A percentile compares a stretch with the other conserved stretches of the same genome.
Conservation (phyloP, 176 grass and related monocot species). For the Phoenix dactylifera region DNA sequence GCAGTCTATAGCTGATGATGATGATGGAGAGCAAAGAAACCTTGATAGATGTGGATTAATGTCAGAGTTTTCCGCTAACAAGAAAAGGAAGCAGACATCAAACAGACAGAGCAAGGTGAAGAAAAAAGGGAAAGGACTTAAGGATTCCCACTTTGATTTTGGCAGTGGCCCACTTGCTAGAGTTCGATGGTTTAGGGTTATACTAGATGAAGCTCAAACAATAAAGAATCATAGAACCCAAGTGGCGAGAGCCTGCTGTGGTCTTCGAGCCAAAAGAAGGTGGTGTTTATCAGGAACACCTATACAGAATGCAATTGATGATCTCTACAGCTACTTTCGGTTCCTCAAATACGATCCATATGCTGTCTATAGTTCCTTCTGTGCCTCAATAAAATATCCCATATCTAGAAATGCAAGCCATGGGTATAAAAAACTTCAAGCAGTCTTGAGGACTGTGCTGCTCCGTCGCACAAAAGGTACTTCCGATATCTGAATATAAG, state of each 20-base stretch:
- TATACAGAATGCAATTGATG: constrained; percentile 97
- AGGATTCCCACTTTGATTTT: constrained; percentile 48
- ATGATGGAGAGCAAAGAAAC: constrained; percentile 65
- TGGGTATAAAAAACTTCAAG: constrained; percentile 93
- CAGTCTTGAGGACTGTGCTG: constrained; percentile 72
- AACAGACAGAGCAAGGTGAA: constrained; percentile 33
- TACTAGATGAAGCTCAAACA: constrained; percentile 96
- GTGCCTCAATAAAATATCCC: constrained; percentile 74
- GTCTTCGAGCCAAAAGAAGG: constrained; percentile 84
- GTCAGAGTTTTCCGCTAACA: constrained; percentile 48
- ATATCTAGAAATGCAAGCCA: constrained; percentile 63
- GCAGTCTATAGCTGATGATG: constrained; percentile 46
- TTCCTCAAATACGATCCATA: constrained; percentile 97
- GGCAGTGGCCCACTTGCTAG: constrained; percentile 74
- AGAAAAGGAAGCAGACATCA: constrained; percentile 52
- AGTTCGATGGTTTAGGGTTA: constrained; percentile 94
- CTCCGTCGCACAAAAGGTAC: constrained; percentile 95
- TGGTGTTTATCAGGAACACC: constrained; percentile 99
- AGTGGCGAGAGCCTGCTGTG: constrained; percentile 87
- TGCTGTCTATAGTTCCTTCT: constrained; percentile 68
- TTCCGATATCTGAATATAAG: constrained; percentile 6
- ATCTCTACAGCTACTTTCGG: constrained; percentile 91
- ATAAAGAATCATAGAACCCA: constrained; percentile 95
- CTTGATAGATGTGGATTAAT: constrained; percentile 39
- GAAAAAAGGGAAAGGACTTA: constrained; percentile 69